phyloP scores from a whole-genome alignment of 495 filamentous ascomycete species.

The Aeminium ludgeri region DNA sequence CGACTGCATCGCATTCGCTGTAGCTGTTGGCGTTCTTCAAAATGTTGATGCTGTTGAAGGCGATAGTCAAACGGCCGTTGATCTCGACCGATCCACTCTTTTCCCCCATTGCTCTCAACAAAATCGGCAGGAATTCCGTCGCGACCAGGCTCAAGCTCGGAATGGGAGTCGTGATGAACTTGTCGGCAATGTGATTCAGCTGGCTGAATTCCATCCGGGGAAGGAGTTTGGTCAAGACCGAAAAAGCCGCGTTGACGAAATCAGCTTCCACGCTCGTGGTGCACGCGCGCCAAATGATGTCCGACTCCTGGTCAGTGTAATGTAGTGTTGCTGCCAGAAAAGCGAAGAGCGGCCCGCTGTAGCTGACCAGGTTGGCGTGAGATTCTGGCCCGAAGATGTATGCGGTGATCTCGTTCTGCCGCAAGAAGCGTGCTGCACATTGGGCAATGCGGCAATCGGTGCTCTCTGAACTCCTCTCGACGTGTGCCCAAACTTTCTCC shows the following conservation, averaged over 20 bases:
- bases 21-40: neutral
- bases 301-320: conserved; percentile 55
- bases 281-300: conserved; percentile 72
- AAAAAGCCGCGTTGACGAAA: conserved; percentile 59
- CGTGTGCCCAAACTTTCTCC: neutral
- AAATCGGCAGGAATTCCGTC: conserved; percentile 20
- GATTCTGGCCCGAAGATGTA: conserved; percentile 84
- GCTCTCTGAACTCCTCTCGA: conserved; percentile 28
- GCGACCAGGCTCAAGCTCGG: conserved; percentile 39
- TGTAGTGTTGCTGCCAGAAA: conserved; percentile 71
- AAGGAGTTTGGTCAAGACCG: conserved; percentile 54
- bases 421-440: conserved; percentile 50
- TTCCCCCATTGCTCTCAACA: conserved; percentile 5
- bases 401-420: conserved; percentile 51
- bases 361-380: conserved; percentile 71
- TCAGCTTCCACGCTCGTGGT: conserved; percentile 70
- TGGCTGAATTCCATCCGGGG: conserved; percentile 37
- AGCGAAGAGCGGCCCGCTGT: conserved; percentile 67
- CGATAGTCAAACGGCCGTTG: conserved; percentile 7
- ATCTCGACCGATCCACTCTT: conserved; percentile 5
- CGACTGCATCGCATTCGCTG: neutral
- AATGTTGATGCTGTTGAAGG: conserved; percentile 1
- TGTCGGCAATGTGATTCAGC: conserved; percentile 56
- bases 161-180: conserved; percentile 53
- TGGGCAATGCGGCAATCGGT: conserved; percentile 37